Base-by-base conservation (phyloP, 441 rosid species). In the Populus tomentosa region DNA sequence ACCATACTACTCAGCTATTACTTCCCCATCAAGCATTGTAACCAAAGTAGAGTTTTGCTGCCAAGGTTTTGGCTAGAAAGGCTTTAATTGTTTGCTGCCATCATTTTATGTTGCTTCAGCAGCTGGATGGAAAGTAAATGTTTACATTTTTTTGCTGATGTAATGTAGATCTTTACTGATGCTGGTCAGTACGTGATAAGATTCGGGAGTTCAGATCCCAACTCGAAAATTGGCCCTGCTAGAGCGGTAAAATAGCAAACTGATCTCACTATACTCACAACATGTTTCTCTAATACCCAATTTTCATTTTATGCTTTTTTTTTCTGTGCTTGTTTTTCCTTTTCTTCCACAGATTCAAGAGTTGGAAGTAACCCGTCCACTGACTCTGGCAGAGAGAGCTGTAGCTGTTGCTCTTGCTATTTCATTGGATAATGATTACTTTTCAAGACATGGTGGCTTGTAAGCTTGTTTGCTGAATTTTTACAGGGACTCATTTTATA, bases 141-240 rank as follows among this genome's bases (percentile, higher is more conserved):
- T 21, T 28, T 36, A 10, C 18, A 36, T 69, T 14, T 75, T 75
- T 62, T 71, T 10, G 71, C 14, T 35, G 30, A 75, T 78, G 69
- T 70, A 33, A 38, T 86, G 67, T 89, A 95, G 97, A 88, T 95
- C 24, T 89, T 95, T 77, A 94, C 99, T 30, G 99, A 95, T 88
- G 98, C 99, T 82, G 99, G 99, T 21, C 99, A 95, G 83, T 95
- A 95, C 67, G 97, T 85, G 65, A 95, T 95, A 76, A 90, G 97
- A 68, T 95, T 95, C 83, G 99, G 98, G 72, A 86, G 86, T 81
- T 78, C 91, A 73, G 94, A 91, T 85, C 88, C 87, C 36, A 77
- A 82, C 46, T 82, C 83, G 71, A 88, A 91, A 86, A 90, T 77
- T 59, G 96, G 90, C 59, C 84, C 76, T 61, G 94, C 93, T 78